Base-by-base conservation (phyloP, 345 rosid species). In the Arabis alpina region DNA sequence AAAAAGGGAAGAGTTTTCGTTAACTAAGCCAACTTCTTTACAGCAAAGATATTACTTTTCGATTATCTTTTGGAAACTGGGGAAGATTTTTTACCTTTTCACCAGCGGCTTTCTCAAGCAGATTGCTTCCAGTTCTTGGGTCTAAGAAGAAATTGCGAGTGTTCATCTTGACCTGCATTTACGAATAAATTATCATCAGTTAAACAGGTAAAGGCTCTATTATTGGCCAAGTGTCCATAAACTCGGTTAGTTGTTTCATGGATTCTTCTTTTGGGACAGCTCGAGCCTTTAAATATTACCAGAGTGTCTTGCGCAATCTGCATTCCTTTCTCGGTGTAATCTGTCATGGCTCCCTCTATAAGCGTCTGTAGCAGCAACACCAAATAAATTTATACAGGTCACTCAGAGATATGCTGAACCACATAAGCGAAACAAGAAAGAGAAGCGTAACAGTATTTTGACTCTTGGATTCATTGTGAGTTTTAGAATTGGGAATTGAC, bases 291-390 rank as follows among this genome's bases (percentile, higher is more conserved):
- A 66, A 61, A 7, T n/a, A 68, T 37, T 88, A 89, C 98, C 92
- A 94, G 75, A 8, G 81, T 77, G 15, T 91, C 91, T 77, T 89
- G 88, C 74, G 98, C 99, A 60, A 94, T 76, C 80, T 94, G 81
- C 97, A 91, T 94, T 71, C 99, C 99, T 70, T 73, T 82, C 40
- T 90, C 80, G 34, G 98, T 85, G 77, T 91, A 74, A 10, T 90
- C 93, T 37, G 77, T 44, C 98, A 94, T 94, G 54, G 97, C 98
- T 76, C 98, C 99, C 48, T 88, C 98, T 52, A 80, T 64, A 23
- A 91, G 82, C 9, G 95, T 83, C 99, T 91, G 80, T 74, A 78
- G 47, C 58, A 66, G 68, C 72, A 61, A 53, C 71, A 77, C 43
- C 27, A 49, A 34, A 61, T 36, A 39, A 54, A 9, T 14, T 36